Conservation (phyloP, 2,329 filamentous ascomycete species). For the Thelonectria rubi region DNA sequence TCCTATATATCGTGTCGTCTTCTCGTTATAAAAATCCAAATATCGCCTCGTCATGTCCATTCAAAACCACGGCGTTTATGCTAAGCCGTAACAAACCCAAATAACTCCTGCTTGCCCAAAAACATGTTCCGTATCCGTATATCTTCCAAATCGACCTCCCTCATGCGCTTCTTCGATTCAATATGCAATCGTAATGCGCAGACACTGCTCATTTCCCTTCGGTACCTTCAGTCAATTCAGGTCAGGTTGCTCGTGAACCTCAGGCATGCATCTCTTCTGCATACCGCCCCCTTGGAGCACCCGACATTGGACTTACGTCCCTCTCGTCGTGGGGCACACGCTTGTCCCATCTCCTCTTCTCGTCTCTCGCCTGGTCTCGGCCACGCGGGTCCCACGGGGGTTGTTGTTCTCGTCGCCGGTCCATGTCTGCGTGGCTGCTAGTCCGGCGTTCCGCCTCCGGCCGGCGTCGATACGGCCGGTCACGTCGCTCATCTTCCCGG, state of each 20-base stretch:
- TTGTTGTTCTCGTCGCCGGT: constrained; percentile 51
- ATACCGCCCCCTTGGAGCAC: constrained; percentile 51
- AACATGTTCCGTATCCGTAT: background rate
- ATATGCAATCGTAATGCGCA: background rate
- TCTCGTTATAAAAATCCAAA: background rate
- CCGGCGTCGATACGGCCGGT: constrained; percentile 49
- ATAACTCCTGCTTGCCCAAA: background rate
- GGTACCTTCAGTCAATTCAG: background rate
- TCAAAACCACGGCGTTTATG: background rate
- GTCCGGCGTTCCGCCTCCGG: constrained; percentile 55
- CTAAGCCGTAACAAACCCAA: background rate
- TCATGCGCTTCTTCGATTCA: background rate
- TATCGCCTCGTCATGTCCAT: background rate
- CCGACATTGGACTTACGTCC: constrained; percentile 44
- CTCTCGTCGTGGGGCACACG: constrained; percentile 46
- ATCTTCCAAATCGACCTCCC: no score
- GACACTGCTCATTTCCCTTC: background rate
- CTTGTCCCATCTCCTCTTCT: constrained; percentile 50
- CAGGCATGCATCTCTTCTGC: constrained; percentile 48
- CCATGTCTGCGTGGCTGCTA: constrained; percentile 61
- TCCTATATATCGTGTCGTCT: background rate
- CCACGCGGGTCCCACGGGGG: constrained; percentile 47
- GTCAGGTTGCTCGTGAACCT: background rate
- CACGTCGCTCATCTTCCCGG: constrained; percentile 49
- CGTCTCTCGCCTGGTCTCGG: constrained; percentile 46